Evolutionary conservation across 129 eudicot genomes (phyloP), one percentile per base, ranked within the genome.

Genomic region (Escallonia rubra): DNA sequence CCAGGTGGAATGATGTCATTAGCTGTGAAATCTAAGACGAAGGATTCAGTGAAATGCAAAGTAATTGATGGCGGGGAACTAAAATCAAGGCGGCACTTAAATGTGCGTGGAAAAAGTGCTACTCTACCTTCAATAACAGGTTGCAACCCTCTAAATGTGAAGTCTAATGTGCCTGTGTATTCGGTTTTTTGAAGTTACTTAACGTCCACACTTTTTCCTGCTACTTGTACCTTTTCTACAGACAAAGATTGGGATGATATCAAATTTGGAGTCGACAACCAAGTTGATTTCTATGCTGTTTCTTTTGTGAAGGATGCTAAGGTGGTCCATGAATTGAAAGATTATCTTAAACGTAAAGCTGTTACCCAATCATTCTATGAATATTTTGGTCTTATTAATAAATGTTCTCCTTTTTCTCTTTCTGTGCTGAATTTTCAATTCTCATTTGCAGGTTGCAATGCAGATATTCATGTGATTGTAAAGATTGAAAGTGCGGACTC

Each of bases 161-260:
- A 8, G 4, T 41, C 15, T 41, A 39, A 10, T 39, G 10, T 41
- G 23, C 55, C 15, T 61, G 50, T n/a, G 54, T 3, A 6, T 74
- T 67, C 12, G 4, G 12, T 52, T 52, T 52, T 52, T 52, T 52
- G 41, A 48, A 13, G 65, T 16, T 56, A 57, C 48, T 39, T 57
- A 49, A 63, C 46, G 9, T 53, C 57, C 41, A 14, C 10, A 51
- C 45, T 49, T 14, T 57, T 67, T 64, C 51, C 55, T 82, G 44
- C 52, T 58, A 45, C 68, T 42, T 47, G 46, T 51, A 34, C 40
- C 65, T 10, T 63, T 3, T 67, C 43, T 64, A 71, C 85, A 91
- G 96, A 93, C 72, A 93, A 89, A 80, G 98, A 93, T 65, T 93
- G 98, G 98, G 98, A 93, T 66, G 98, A 93, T 80, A 93, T 93